phyloP scores from a whole-genome alignment of 192 early-diverging fungal genomes.

The Pilaira anomala region DNA sequence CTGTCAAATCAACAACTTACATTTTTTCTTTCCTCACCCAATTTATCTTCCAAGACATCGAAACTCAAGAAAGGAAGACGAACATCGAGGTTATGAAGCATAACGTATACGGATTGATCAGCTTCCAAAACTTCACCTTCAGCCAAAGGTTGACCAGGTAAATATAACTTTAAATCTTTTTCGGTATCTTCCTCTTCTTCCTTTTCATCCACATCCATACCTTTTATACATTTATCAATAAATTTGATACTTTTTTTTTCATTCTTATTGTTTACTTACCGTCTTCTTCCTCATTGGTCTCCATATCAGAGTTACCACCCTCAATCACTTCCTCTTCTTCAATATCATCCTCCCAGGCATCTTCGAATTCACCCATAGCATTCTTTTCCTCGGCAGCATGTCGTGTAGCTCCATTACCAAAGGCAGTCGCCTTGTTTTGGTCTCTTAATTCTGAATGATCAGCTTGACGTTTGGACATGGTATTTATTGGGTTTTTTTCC shows the following conservation, averaged over 20 bases:
- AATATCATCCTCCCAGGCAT: conserved; percentile 87
- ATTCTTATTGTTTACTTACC: background rate
- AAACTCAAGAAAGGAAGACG: conserved; percentile 97
- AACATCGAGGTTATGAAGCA: conserved; percentile 91
- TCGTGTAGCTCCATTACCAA: conserved; percentile 3
- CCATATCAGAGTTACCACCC: conserved; percentile 44
- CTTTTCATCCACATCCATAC: conserved; percentile 50
- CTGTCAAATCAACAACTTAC: conserved; percentile 36
- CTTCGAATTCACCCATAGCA: conserved; percentile 90
- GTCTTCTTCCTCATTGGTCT: conserved; percentile 37
- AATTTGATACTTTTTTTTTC: background rate
- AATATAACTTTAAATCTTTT: conserved; percentile 72
- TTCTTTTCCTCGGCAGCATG: conserved; percentile 39
- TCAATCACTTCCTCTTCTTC: conserved; percentile 57
- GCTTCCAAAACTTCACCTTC: conserved; percentile 90
- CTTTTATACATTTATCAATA: no score
- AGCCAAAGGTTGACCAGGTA: conserved; percentile 84
- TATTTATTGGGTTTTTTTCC: background rate
- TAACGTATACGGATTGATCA: conserved; percentile 92
- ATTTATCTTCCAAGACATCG: conserved; percentile 85
- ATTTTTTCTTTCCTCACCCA: conserved; percentile 72
- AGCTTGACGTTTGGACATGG: conserved; percentile 40
- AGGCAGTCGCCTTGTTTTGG: conserved; percentile 4
- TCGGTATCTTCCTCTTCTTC: conserved; percentile 60
- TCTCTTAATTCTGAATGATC: conserved; percentile 27